Evolutionary conservation across 495 filamentous ascomycete genomes (phyloP).

Genomic region (Amorphotheca resinae): DNA sequence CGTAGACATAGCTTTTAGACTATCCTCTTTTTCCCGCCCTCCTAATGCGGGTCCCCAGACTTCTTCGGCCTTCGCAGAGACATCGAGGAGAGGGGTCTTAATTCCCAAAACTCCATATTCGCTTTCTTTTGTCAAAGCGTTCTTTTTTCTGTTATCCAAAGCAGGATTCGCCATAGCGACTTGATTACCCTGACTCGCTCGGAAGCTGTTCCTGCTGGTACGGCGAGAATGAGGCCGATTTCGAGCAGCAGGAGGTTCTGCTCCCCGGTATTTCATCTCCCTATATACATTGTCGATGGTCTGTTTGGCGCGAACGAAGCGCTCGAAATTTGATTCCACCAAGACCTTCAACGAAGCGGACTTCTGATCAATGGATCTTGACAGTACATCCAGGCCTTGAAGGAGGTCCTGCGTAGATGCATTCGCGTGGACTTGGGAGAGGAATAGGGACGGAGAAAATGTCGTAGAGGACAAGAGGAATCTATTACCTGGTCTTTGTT

Average conservation of each 20-base stretch:
- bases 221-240: conserved; percentile 43
- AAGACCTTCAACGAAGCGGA: conserved; percentile 89
- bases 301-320: conserved; percentile 89
- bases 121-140: conserved; percentile 81
- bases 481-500: conserved; percentile 52
- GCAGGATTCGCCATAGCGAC: conserved; percentile 21
- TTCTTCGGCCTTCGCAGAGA: conserved; percentile 86
- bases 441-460: conserved; percentile 83
- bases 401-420: conserved; percentile 71
- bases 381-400: conserved; percentile 68
- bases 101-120: conserved; percentile 92
- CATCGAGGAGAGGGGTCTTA: conserved; percentile 72
- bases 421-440: conserved; percentile 78
- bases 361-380: conserved; percentile 89
- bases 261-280: conserved; percentile 87
- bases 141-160: conserved; percentile 52
- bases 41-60: conserved; percentile 92
- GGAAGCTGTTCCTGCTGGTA: conserved; percentile 49
- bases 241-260: conserved; percentile 33
- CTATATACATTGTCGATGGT: conserved; percentile 97
- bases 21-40: conserved; percentile 82
- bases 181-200: conserved; percentile 35
- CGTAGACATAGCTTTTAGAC: conserved; percentile 58
- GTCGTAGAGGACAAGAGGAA: conserved; percentile 92
- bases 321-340: conserved; percentile 94